phyloP scores from a whole-genome alignment of 2,329 filamentous ascomycete genomes.

The Talaromyces funiculosus region DNA sequence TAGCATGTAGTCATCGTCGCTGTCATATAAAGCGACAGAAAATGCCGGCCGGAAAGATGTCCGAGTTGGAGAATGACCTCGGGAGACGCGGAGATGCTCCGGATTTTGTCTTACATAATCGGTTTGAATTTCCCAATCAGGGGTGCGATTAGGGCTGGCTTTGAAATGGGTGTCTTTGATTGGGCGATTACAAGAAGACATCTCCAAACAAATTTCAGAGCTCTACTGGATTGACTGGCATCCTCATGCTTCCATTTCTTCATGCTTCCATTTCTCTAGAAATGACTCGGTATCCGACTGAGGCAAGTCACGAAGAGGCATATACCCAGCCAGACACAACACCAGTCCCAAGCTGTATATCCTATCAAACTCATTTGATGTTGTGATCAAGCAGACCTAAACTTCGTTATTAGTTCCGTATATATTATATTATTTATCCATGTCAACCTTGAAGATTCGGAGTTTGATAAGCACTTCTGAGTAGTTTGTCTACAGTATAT shows the following conservation, averaged over 20 bases:
- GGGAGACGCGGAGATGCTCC: conserved; percentile 12
- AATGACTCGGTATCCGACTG: neutral
- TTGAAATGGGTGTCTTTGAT: neutral
- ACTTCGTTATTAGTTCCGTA: neutral
- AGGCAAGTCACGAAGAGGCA: neutral
- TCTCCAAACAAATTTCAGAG: too few species aligned
- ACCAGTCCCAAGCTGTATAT: neutral
- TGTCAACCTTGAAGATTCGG: neutral
- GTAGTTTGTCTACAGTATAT: too few species aligned
- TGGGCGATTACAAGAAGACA: neutral
- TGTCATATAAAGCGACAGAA: neutral
- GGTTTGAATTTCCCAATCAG: neutral
- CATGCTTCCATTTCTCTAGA: neutral
- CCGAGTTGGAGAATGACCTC: conserved; percentile 7
- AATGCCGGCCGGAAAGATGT: conserved; percentile 9
- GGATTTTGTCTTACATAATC: conserved; percentile 3
- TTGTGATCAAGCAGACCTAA: neutral
- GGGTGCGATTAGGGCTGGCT: neutral
- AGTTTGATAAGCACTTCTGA: neutral
- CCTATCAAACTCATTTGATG: neutral
- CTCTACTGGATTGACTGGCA: neutral
- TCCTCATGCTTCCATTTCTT: too few species aligned
- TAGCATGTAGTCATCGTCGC: neutral
- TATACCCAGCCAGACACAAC: neutral
- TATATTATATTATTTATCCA: neutral